These are phyloP conservation scores for Solanum bulbocastanum DNA, from an alignment of 257 asterid genomes.

Conservation along the genomic window DNA sequence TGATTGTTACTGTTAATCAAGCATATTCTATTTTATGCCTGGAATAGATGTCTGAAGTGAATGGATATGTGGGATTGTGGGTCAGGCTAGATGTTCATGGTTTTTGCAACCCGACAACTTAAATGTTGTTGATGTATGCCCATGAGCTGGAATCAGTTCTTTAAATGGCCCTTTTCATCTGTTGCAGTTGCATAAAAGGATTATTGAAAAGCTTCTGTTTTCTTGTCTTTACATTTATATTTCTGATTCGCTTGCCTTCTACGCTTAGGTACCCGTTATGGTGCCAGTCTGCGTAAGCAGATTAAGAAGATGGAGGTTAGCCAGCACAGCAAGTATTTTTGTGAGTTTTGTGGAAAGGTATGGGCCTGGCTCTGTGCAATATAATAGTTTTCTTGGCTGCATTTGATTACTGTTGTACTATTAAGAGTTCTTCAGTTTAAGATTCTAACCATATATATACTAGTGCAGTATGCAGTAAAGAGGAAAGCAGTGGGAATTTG, in stretches of 20 bases:
- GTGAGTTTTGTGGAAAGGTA: slow-evolving; percentile 66
- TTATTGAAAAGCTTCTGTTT: background rate
- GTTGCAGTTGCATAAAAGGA: background rate
- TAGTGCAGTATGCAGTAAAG: background rate
- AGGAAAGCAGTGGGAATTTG: slow-evolving; percentile 4
- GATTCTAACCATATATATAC: background rate
- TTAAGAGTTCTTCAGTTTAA: background rate
- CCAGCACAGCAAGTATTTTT: slow-evolving; percentile 56
- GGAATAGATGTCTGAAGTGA: background rate
- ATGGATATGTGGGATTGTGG: background rate
- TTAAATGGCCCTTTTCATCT: background rate
- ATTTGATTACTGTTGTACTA: background rate
- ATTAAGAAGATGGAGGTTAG: slow-evolving; percentile 19
- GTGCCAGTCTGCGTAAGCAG: slow-evolving; percentile 70
- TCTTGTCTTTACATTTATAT: background rate
- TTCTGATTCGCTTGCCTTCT: background rate
- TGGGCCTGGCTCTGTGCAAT: background rate
- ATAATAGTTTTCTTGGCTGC: background rate
- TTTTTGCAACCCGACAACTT: background rate
- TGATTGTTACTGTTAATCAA: background rate
- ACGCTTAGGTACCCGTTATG: slow-evolving; percentile 49
- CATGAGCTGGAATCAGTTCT: background rate
- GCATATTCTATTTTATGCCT: background rate
- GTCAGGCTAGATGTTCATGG: background rate
- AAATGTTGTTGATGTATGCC: background rate